Base-by-base conservation (phyloP, 2,329 filamentous ascomycete genomes). In the Aspergillus flavus region DNA sequence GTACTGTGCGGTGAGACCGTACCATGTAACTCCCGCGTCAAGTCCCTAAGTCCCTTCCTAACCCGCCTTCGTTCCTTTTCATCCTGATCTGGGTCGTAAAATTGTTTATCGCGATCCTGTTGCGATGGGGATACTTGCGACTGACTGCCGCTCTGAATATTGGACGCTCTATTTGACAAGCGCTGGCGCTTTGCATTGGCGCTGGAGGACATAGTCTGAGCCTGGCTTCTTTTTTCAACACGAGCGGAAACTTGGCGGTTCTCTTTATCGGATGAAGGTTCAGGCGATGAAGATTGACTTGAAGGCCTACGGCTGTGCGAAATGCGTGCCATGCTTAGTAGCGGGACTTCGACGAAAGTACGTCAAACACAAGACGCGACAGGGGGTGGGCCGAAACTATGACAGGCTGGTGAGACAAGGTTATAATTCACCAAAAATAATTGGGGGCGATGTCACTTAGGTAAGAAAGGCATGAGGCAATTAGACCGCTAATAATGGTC, bases 11-110 rank as follows among this genome's bases (percentile, higher is more conserved):
- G 14, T 39, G 30, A 28, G 26, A 39, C 30, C 71, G 61, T 77
- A 87, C 87, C 86, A 66, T 90, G 75, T 79, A 91, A 78, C 50
- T 87, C 81, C 57, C 83, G 80, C 30, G 83, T 82, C n/a, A 96
- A 82, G 50, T 89, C 87, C 66, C 94, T 86, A 63, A 93, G 84
- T 11, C 84, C 85, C 62, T 87, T 87, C 64, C 93, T 90, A 39
- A 96, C 80, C 59, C 83, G 80, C 28, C 94, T 86, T 46, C 93
- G 87, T 76, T 93, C 86, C 50, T 90, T 86, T 14, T 90, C 82
- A 61, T 92, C 84, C 74, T 97, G 94, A 64, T 96, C 89, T 0
- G 93, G 94, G 72, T 97, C 91, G 76, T 94, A 96, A 67, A 79
- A 86, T 61, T 79, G 69, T 6, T 83, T 81, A 23, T 86, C 82